Percentiles rank a stretch among this genome's conserved stretches.
These are phyloP conservation scores for Eucalyptus camaldulensis DNA, from an alignment of 345 rosid species.

Conservation along the genomic window DNA sequence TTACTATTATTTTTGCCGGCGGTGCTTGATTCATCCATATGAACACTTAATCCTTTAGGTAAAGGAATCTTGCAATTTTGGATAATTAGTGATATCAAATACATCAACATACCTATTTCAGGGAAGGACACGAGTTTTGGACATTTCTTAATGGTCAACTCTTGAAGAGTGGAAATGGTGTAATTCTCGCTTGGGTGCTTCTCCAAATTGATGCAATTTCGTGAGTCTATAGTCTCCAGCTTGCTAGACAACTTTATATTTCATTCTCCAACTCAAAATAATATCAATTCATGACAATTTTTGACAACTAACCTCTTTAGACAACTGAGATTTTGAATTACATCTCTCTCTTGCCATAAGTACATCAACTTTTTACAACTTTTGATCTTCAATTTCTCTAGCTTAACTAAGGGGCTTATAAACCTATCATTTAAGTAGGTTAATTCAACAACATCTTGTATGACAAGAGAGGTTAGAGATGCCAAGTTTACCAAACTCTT, in stretches of 20 bases:
- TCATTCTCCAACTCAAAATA: neutral
- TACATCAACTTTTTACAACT: neutral
- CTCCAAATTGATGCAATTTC: neutral
- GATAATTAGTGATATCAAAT: too few relatives aligned
- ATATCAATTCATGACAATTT: neutral
- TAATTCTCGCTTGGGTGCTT: too few relatives aligned
- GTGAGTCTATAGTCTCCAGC: neutral
- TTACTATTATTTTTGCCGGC: accelerated
- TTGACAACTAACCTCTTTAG: neutral
- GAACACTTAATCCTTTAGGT: neutral
- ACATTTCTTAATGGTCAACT: neutral
- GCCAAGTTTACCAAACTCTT: neutral
- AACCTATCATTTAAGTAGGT: neutral
- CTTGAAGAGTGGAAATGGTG: neutral
- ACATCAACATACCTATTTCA: too few relatives aligned
- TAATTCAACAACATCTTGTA: too few relatives aligned
- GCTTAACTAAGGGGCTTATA: neutral
- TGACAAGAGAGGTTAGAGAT: neutral
- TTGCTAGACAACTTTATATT: neutral
- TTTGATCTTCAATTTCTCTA: neutral
- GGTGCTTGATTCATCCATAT: neutral
- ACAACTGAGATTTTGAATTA: neutral
- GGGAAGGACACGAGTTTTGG: neutral
- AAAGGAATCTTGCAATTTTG: neutral
- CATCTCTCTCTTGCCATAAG: neutral